These are phyloP conservation scores for Phyllosticta paracitricarpa DNA, from an alignment of 2,329 filamentous ascomycete genomes.

Conservation along the genomic window DNA sequence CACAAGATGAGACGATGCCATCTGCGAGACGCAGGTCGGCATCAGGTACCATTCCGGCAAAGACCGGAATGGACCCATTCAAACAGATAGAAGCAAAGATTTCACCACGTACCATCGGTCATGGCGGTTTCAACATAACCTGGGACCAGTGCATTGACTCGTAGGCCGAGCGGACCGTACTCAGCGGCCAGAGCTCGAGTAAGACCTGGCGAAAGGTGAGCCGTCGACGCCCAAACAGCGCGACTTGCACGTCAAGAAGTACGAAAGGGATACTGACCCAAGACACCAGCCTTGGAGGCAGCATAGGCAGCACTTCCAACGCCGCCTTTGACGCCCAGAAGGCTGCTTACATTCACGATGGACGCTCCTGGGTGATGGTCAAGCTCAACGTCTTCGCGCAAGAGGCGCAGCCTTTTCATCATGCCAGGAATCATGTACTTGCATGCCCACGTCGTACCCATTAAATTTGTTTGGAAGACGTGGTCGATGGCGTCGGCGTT, in stretches of 20 bases:
- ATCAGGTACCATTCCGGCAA: not conserved
- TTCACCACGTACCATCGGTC: slow-evolving; percentile 51
- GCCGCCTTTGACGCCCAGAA: slow-evolving; percentile 61
- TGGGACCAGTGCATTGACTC: slow-evolving; percentile 72
- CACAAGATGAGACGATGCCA: not conserved
- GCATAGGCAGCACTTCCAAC: slow-evolving; percentile 64
- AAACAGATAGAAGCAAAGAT: not conserved
- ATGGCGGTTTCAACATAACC: slow-evolving; percentile 78
- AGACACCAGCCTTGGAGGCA: slow-evolving; percentile 69
- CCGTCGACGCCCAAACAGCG: not conserved
- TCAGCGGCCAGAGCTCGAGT: slow-evolving; percentile 58
- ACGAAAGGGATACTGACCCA: slow-evolving; percentile 41
- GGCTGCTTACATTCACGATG: slow-evolving; percentile 74
- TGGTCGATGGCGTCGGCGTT: slow-evolving; percentile 40
- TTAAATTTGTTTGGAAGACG: slow-evolving; percentile 61
- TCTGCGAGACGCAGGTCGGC: not conserved
- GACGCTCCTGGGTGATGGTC: slow-evolving; percentile 25
- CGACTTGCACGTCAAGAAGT: not conserved
- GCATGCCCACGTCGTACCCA: slow-evolving; percentile 54
- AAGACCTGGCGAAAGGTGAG: slow-evolving; percentile 41
- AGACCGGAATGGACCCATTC: not conserved
- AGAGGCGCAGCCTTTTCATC: not conserved
- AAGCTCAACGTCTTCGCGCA: slow-evolving; percentile 35
- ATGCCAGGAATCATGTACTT: slow-evolving; percentile 29
- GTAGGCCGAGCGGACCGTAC: slow-evolving; percentile 50